Evolutionary conservation across 306 rosid genomes (phyloP).

Genomic region (Lathyrus aphaca): DNA sequence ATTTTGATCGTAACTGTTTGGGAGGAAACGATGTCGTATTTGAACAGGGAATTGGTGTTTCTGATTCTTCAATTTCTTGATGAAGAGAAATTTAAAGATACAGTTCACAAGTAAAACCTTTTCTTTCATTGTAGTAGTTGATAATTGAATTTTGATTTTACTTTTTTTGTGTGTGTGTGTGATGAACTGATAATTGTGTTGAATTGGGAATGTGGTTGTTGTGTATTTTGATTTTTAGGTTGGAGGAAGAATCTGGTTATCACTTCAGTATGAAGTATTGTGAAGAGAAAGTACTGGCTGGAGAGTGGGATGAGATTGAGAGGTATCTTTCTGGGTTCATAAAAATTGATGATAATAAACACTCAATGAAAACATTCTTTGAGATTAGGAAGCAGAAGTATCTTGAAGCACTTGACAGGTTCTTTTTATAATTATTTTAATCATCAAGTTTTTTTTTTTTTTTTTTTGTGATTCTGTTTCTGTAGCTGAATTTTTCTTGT

Average conservation of each 20-base stretch:
- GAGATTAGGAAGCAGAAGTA: slow-evolving; percentile 86
- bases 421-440: neutral
- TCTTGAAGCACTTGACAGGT: slow-evolving; percentile 86
- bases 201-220: slow-evolving; percentile 18
- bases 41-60: slow-evolving; percentile 75
- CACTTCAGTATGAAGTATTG: slow-evolving; percentile 76
- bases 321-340: slow-evolving; percentile 75
- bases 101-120: slow-evolving; percentile 62
- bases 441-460: neutral
- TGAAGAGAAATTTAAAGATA: slow-evolving; percentile 72
- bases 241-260: slow-evolving; percentile 73
- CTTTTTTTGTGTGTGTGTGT: neutral
- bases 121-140: neutral
- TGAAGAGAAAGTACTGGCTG: slow-evolving; percentile 69
- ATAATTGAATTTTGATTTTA: neutral
- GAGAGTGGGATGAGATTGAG: slow-evolving; percentile 85
- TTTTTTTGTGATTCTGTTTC: neutral
- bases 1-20: neutral
- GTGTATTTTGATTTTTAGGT: slow-evolving; percentile 42
- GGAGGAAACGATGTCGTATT: slow-evolving; percentile 54
- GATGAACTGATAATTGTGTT: neutral
- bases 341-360: slow-evolving; percentile 72
- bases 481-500: slow-evolving; percentile 20
- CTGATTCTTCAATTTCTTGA: slow-evolving; percentile 83
- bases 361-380: slow-evolving; percentile 75